Evolutionary conservation across 2,329 filamentous ascomycete species (phyloP).

Genomic region (Talaromyces sp.): DNA sequence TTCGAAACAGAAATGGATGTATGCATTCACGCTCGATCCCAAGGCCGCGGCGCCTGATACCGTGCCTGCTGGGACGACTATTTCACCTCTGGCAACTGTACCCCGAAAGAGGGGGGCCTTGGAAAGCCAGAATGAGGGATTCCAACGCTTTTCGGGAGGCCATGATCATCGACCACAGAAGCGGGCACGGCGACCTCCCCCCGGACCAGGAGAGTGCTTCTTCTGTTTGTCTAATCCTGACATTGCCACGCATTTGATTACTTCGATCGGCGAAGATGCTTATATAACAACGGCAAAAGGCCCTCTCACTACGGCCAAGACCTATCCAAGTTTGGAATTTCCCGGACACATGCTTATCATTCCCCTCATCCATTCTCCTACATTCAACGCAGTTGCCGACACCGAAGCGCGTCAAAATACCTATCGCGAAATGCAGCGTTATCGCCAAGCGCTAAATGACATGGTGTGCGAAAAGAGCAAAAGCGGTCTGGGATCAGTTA

Average conservation of each 20-base stretch:
- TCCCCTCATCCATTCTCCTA: conserved; percentile 76
- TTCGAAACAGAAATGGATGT: conserved; percentile 63
- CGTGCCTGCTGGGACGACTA: conserved; percentile 67
- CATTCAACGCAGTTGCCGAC: conserved; percentile 62
- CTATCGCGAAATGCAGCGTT: conserved; percentile 76
- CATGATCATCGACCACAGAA: conserved; percentile 36
- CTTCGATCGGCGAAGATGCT: conserved; percentile 78
- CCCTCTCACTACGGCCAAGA: conserved; percentile 67
- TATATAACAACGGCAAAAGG: conserved; percentile 93
- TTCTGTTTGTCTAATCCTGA: conserved; percentile 90
- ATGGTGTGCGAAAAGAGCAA: conserved; percentile 58
- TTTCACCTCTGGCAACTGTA: conserved; percentile 57
- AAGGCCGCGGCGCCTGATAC: conserved; percentile 56
- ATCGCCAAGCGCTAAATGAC: conserved; percentile 69
- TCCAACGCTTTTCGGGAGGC: conserved; percentile 35
- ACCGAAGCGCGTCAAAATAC: conserved; percentile 55
- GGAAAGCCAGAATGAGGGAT: conserved; percentile 32
- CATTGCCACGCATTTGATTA: conserved; percentile 80
- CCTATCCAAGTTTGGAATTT: conserved; percentile 69
- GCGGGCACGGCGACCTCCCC: conserved; percentile 43
- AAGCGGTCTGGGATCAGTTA: conserved; percentile 70
- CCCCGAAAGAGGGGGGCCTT: conserved; percentile 56
- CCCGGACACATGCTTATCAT: conserved; percentile 89
- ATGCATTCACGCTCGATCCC: conserved; percentile 63
- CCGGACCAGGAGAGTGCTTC: conserved; percentile 78